Evolutionary conservation across 2,329 filamentous ascomycete genomes (phyloP).

Genomic region (Exophiala calicioides): DNA sequence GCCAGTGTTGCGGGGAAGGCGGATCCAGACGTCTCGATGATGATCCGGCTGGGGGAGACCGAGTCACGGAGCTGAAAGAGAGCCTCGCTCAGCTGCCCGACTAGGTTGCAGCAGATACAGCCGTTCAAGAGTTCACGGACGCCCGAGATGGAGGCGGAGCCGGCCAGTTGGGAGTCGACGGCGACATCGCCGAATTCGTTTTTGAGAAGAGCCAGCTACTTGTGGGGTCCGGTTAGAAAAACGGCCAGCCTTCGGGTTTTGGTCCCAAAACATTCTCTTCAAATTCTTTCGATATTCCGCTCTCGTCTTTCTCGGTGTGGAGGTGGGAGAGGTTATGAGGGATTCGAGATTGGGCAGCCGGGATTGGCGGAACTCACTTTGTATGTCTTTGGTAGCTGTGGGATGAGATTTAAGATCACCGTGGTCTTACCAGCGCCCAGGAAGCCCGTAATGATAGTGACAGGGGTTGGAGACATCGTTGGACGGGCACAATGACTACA

Average conservation of each 20-base stretch:
- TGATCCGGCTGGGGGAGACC: conserved; percentile 73
- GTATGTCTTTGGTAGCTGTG: conserved; percentile 85
- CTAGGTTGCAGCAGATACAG: conserved; percentile 98
- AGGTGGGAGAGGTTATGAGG: neutral
- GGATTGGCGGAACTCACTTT: conserved; percentile 19
- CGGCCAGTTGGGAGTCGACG: conserved; percentile 87
- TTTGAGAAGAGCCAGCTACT: conserved; percentile 90
- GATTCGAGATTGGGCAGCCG: neutral
- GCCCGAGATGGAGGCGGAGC: conserved; percentile 78
- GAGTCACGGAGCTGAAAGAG: conserved; percentile 69
- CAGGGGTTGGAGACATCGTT: conserved; percentile 71
- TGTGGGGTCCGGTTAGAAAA: conserved; percentile 3
- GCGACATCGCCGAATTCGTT: conserved; percentile 97
- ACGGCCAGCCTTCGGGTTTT: too few species aligned
- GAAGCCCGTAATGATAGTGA: conserved; percentile 96
- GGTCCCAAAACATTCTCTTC: too few species aligned
- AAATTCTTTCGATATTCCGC: too few species aligned
- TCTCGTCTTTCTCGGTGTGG: neutral
- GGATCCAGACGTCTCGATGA: conserved; percentile 89
- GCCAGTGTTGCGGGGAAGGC: conserved; percentile 87
- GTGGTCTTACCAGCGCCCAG: conserved; percentile 96
- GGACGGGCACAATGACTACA: too few species aligned
- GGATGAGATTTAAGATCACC: conserved; percentile 87
- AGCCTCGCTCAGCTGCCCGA: conserved; percentile 82
- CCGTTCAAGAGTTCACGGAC: conserved; percentile 93